Base-by-base conservation (phyloP, 2,329 filamentous ascomycete species). In the Fusarium metavorans region DNA sequence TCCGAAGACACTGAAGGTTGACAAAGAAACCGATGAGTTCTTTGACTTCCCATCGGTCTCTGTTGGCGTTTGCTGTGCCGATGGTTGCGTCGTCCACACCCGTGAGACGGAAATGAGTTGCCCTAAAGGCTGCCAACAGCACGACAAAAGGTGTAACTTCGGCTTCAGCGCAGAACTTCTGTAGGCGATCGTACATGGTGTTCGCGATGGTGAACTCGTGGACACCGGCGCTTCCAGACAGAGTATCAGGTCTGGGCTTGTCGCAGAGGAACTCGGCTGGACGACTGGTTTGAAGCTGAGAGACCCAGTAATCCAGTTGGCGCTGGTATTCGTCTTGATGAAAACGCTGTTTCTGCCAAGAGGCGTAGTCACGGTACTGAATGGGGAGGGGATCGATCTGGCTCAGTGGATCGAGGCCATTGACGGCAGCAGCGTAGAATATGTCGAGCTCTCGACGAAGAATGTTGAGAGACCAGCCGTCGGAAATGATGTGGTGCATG, bases 261-360 rank as follows among this genome's bases (percentile, higher is more conserved):
- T 73, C 70, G 9, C n/a, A 72, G 9, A 43, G 56, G 25, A 63
- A 54, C 50, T 67, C 71, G 23, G 72, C 77, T n/a, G 57, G 70
- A 18, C 41, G 67, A 35, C 69, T 65, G 2, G 34, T 32, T 35
- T 67, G 11, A 8, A 75, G 60, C 10, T 69, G 37, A 0, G n/a
- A 23, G 16, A 45, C 32, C 71, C 73, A 74, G 32, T 73, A 65
- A 11, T 70, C 30, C 9, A 67, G 63, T 25, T 72, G 77, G 3
- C 37, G 54, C 5, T 76, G 43, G 27, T 75, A 58, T 5, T 74
- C 52, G 7, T 56, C 58, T 1, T 57, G 72, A 1, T 83, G 81
- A 8, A 82, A 75, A 43, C 79, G 83, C 0, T 86, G 35, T 13
- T 50, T 59, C 43, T 67, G 56, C 66, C 63, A 68, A 2, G 57